phyloP scores from a whole-genome alignment of 176 grass and related monocot genomes.

The Alloteropsis semialata region DNA sequence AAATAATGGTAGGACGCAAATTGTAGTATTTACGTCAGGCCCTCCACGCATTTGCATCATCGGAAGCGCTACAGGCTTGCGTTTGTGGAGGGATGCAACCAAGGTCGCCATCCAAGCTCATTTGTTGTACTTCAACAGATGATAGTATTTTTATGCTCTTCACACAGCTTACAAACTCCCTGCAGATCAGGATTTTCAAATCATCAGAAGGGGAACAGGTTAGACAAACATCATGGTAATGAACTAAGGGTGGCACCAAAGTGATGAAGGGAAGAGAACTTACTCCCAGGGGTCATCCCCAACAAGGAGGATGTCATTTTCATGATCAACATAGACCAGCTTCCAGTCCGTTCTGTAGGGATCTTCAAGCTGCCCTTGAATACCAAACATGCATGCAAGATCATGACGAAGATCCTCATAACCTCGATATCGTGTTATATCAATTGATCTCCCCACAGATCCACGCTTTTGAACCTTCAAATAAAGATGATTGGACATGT shows the following conservation, averaged over 20 bases:
- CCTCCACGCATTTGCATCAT: slow-evolving; percentile 78
- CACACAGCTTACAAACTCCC: slow-evolving; percentile 96
- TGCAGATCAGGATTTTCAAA: slow-evolving; percentile 23
- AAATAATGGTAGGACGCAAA: slow-evolving; percentile 49
- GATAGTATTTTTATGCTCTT: slow-evolving; percentile 98
- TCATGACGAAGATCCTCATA: slow-evolving; percentile 91
- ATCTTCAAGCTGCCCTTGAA: slow-evolving; percentile 92
- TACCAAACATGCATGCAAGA: slow-evolving; percentile 93
- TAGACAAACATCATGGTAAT: not conserved
- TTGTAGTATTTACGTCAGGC: slow-evolving; percentile 49
- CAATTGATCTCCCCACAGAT: slow-evolving; percentile 94
- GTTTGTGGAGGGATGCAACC: slow-evolving; percentile 67
- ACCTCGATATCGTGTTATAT: slow-evolving; percentile 77
- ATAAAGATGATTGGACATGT: not conserved
- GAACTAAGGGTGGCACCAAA: not conserved
- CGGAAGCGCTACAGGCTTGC: slow-evolving; percentile 84
- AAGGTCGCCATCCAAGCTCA: slow-evolving; percentile 95
- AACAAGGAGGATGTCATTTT: slow-evolving; percentile 93
- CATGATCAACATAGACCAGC: slow-evolving; percentile 96
- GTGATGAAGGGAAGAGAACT: slow-evolving; percentile 25
- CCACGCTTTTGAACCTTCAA: slow-evolving; percentile 99
- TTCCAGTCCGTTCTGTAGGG: slow-evolving; percentile 90
- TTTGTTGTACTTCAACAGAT: slow-evolving; percentile 91
- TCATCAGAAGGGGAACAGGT: not conserved
- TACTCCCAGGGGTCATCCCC: slow-evolving; percentile 99